phyloP scores from a whole-genome alignment of 1,284 basidiomycete species.

The Vanrija sp. region DNA sequence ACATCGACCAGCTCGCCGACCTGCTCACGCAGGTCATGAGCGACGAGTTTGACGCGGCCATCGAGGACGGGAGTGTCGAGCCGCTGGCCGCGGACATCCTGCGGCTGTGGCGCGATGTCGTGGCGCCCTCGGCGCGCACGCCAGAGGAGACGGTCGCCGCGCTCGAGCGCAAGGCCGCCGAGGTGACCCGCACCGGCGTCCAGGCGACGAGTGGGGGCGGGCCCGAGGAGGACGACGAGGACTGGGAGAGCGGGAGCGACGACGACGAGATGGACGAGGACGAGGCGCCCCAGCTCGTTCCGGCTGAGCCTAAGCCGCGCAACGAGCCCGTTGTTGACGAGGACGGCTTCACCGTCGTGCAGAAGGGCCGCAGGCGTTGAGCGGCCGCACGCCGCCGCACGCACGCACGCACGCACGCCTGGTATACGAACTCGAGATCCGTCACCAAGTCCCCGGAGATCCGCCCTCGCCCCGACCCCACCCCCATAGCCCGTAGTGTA shows the following conservation, averaged over 20 bases:
- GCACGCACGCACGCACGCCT: too few species aligned
- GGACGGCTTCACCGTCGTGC: conserved; percentile 79
- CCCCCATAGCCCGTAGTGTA: too few species aligned
- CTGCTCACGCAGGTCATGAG: conserved; percentile 66
- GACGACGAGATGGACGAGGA: conserved; percentile 50
- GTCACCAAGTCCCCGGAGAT: too few species aligned
- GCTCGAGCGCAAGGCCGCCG: conserved; percentile 58
- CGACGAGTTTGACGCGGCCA: conserved; percentile 74
- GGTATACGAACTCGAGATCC: too few species aligned
- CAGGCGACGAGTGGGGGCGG: conserved; percentile 23
- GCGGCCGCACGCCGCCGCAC: too few species aligned
- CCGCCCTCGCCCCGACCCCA: too few species aligned
- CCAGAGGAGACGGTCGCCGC: conserved; percentile 59
- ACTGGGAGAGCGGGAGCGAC: conserved; percentile 52
- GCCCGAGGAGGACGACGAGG: conserved; percentile 49
- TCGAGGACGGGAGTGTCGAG: conserved; percentile 76
- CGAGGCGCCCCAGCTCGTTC: conserved; percentile 58
- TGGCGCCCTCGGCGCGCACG: conserved; percentile 46
- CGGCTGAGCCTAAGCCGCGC: conserved; percentile 30
- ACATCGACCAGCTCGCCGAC: conserved; percentile 70
- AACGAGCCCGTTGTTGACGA: conserved; percentile 72
- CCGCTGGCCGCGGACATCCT: conserved; percentile 67
- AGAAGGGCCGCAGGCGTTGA: conserved; percentile 51
- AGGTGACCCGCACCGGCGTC: conserved; percentile 42
- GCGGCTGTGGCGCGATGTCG: conserved; percentile 59